Evolutionary conservation across 176 grass and related monocot genomes (phyloP), one percentile per base, ranked within the genome.

Genomic region (Melocanna baccifera): DNA sequence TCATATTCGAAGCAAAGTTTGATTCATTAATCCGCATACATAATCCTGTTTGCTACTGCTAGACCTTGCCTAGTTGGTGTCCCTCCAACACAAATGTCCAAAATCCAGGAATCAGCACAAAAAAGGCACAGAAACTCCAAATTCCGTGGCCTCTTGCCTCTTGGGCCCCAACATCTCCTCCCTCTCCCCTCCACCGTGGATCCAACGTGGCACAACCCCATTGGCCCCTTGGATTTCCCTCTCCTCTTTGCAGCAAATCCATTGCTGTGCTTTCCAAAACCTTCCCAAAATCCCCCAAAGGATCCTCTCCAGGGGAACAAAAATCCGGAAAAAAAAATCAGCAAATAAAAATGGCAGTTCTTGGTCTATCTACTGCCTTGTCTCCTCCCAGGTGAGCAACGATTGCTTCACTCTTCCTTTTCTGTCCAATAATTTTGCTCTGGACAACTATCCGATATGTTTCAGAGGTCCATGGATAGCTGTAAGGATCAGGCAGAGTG

Each of bases 401-500:
- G 16, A 26, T 57, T 12, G 22, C 1, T n/a, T 68, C 25, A 14
- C 9, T 40, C 16, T 22, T 25, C 18, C 40, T 67, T 52, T 11
- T 73, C 47, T 36, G 64, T 12, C 4, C 26, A 57, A 14, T 55
- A 30, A 1, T 66, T 48, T 11, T 36, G 70, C 13, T 73, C 8
- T 5, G 26, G 57, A 37, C 79, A 13, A 8, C 50, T 57, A 45
- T 19, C n/a, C 20, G 70, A 8, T 11, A 1, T 58, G 32, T 32
- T 81, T 23, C 84, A 87, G 84, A 74, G 58, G 84, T 50, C 87
- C 79, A 66, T 90, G 84, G 37, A 26, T 90, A 51, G 67, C 88
- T 6, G 74, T 86, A 0, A 73, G 73, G 79, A 82, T 90, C 67
- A 74, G 84, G 79, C 59, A 67, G 68, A 47, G 43, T 58, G 34